Conservation (phyloP, 768 basidiomycete species). For the Asterophora lycoperdoides region DNA sequence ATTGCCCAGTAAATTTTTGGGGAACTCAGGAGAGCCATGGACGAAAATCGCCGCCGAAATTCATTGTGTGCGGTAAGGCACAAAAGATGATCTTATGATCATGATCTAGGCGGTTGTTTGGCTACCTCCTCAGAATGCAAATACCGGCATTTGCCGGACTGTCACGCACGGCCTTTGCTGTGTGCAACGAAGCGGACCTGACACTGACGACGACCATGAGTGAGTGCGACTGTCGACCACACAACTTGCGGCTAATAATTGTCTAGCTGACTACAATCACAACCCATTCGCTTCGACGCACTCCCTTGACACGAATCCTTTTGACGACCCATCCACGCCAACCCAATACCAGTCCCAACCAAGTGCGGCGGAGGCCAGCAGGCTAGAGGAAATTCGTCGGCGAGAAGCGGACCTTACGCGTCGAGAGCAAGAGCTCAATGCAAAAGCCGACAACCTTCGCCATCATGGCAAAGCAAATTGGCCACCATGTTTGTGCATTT, state of each 20-base stretch:
- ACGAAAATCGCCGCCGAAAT: background rate
- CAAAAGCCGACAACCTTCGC: conserved; percentile 65
- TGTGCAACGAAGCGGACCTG: conserved; percentile 5
- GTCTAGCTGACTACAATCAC: conserved; percentile 40
- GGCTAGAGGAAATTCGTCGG: conserved; percentile 63
- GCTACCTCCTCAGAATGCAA: conserved; percentile 10
- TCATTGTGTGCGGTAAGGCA: too few relatives aligned
- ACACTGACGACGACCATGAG: conserved; percentile 31
- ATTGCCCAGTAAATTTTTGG: background rate
- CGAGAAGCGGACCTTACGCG: conserved; percentile 80
- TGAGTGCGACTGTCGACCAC: conserved; percentile 14
- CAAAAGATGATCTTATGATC: too few relatives aligned
- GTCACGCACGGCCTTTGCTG: background rate
- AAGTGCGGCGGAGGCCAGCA: conserved; percentile 31
- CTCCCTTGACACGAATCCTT: conserved; percentile 84
- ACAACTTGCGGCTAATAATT: background rate
- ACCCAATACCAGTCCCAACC: conserved; percentile 24
- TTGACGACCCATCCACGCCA: conserved; percentile 71
- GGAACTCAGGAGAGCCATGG: background rate
- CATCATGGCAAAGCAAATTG: conserved; percentile 87
- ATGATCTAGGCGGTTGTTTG: conserved; percentile 15
- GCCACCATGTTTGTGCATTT: conserved; percentile 69
- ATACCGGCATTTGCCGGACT: conserved; percentile 20
- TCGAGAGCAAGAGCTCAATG: conserved; percentile 69
- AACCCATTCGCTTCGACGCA: conserved; percentile 85